Base-by-base conservation (phyloP, 148 eudicot genomes). In the Camellia japonica region DNA sequence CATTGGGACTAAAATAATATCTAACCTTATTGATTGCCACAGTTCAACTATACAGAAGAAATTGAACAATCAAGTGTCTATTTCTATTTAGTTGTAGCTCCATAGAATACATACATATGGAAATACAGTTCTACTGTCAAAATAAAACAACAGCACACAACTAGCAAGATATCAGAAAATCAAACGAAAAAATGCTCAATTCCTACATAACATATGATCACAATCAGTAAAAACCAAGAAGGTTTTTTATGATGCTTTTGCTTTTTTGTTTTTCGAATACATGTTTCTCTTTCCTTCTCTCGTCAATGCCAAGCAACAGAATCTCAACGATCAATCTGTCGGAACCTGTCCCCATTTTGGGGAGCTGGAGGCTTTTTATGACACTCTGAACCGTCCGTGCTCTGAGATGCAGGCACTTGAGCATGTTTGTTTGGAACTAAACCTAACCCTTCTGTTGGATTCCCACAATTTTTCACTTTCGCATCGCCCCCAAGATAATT, bases 401-500 rank as follows among this genome's bases (percentile, higher is more conserved):
- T 63, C 0, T 56, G 66, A 70, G 88, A 80, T 18, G 88, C 77
- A 51, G 87, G 75, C 49, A 87, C 79, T 5, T 85, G 86, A 14
- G 64, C 80, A 64, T 68, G 80, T 8, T 79, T 82, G 68, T 80
- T 86, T 8, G 84, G 81, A 38, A 73, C 13, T 68, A 83, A 58
- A 44, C 60, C 84, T 5, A 74, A 20, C 23, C 82, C 85, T 65
- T 88, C 89, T 64, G 80, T 68, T 71, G 76, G 81, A 81, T 83
- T 80, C 2, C 67, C 82, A 23, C 80, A 58, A 74, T 42, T 86
- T 84, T 85, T 90, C 66, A 80, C 47, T 81, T 87, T 93, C 6
- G 77, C 56, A 51, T 94, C 97, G 19, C 90, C 93, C 8, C 83
- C 92, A 30, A 95, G 88, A 86, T 95, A 93, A 80, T 89, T 91